A percentile compares a stretch with the other conserved stretches of the same genome.
Evolutionary conservation across 2,329 filamentous ascomycete species (phyloP).

Genomic region (Fusarium graminum): DNA sequence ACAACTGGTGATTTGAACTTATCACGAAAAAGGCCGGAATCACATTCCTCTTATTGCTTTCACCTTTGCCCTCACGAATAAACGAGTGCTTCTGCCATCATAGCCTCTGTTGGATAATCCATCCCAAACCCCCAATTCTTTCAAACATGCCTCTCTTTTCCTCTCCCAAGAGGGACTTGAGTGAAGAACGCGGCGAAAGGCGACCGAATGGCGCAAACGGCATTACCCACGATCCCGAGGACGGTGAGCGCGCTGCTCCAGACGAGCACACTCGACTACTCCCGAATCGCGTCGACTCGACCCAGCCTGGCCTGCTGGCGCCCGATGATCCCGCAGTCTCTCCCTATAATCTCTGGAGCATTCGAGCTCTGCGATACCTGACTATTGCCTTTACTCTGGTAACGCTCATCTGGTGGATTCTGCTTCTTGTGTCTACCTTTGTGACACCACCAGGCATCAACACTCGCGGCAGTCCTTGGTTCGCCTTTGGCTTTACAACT

Average conservation of each 20-base stretch:
- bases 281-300: slow-evolving; percentile 72
- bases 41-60: not conserved
- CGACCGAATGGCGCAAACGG: slow-evolving; percentile 30
- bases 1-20: slow-evolving; percentile 12
- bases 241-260: slow-evolving; percentile 50
- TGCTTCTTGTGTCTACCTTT: slow-evolving; percentile 90
- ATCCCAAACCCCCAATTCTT: not conserved
- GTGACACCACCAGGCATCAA: slow-evolving; percentile 89
- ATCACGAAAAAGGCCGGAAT: not conserved
- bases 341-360: slow-evolving; percentile 94
- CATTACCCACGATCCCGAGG: slow-evolving; percentile 34
- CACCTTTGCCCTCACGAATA: not conserved
- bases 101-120: not conserved
- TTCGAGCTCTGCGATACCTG: slow-evolving; percentile 82
- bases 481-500: slow-evolving; percentile 85
- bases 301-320: slow-evolving; percentile 52
- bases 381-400: slow-evolving; percentile 81
- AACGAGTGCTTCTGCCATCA: not conserved
- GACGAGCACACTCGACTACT: slow-evolving; percentile 75
- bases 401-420: slow-evolving; percentile 91
- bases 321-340: slow-evolving; percentile 71
- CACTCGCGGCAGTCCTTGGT: slow-evolving; percentile 91
- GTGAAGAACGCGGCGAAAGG: slow-evolving; percentile 30
- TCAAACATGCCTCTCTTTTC: slow-evolving; percentile 54
- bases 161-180: slow-evolving; percentile 44